Evolutionary conservation across 345 rosid species (phyloP).

Genomic region (Melastoma malabathricum): DNA sequence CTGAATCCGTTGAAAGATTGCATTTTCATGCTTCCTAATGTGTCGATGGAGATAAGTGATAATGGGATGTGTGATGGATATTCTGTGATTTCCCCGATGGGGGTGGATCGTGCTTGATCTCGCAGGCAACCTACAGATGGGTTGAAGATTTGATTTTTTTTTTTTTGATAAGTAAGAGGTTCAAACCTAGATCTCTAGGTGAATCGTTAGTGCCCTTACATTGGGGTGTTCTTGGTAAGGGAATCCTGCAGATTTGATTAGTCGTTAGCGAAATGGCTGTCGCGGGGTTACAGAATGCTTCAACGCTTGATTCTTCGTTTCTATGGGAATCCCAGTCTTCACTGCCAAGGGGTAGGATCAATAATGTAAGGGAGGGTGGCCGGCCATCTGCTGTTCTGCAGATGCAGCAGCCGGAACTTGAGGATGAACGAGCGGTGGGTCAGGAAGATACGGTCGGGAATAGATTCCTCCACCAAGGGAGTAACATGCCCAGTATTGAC

Average conservation of each 20-base stretch:
- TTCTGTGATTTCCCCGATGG: too few relatives aligned
- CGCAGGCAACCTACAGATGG: too few relatives aligned
- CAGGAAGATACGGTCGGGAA: constrained; percentile 44
- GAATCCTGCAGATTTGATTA: constrained; percentile 14
- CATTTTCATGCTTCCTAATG: too few relatives aligned
- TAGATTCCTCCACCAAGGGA: constrained; percentile 30
- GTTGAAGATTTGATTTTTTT: too few relatives aligned
- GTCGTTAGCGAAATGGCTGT: constrained; percentile 46
- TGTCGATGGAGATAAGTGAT: too few relatives aligned
- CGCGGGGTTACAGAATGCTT: constrained; percentile 69
- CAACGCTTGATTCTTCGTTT: constrained; percentile 59
- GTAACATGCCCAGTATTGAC: constrained; percentile 21
- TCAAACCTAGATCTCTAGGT: too few relatives aligned
- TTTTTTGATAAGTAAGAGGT: too few relatives aligned
- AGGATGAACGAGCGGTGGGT: constrained; percentile 74
- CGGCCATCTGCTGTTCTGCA: constrained; percentile 64
- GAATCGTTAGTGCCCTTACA: too few relatives aligned
- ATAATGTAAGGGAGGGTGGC: constrained; percentile 48
- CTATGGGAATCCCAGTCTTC: constrained; percentile 56
- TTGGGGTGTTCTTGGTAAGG: too few relatives aligned
- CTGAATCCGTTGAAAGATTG: too few relatives aligned
- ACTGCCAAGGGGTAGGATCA: constrained; percentile 31
- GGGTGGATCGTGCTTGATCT: too few relatives aligned
- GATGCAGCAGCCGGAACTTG: constrained; percentile 73
- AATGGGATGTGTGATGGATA: too few relatives aligned